Evolutionary conservation across 768 basidiomycete species (phyloP).

Genomic region (Suillus clintonianus): DNA sequence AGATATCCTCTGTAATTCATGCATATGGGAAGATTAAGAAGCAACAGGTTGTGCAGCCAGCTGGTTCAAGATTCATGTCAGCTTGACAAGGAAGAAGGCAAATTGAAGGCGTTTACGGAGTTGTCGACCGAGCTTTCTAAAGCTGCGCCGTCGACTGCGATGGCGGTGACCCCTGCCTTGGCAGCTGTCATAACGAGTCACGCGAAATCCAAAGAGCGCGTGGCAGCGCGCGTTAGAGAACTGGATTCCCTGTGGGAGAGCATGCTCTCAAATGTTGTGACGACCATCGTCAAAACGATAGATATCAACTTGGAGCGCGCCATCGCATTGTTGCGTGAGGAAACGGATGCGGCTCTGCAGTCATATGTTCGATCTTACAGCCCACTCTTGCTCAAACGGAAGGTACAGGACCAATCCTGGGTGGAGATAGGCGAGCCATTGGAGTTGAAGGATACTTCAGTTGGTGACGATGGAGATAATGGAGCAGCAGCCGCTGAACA

Average conservation of each 20-base stretch:
- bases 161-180: constrained; percentile 46
- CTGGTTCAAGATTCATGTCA: constrained; percentile 44
- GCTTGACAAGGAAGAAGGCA: constrained; percentile 47
- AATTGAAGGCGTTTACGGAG: constrained; percentile 49
- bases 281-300: constrained; percentile 42
- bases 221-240: constrained; percentile 39
- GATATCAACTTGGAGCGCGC: constrained; percentile 33
- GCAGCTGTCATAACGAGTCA: constrained; percentile 46
- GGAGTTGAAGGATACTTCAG: background rate
- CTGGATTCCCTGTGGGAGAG: constrained; percentile 50
- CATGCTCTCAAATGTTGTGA: constrained; percentile 43
- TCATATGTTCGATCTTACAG: constrained; percentile 15
- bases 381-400: constrained; percentile 12
- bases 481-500: background rate
- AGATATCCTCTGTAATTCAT: constrained; percentile 12
- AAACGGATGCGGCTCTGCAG: constrained; percentile 27
- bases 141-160: constrained; percentile 43
- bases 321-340: constrained; percentile 33
- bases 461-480: background rate
- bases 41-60: constrained; percentile 45
- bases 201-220: constrained; percentile 42
- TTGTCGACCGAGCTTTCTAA: constrained; percentile 49
- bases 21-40: constrained; percentile 13
- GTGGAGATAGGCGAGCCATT: background rate
- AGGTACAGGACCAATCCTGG: background rate